Base-by-base conservation (phyloP, 2,329 filamentous ascomycete genomes). In the Penicillium crustosum region DNA sequence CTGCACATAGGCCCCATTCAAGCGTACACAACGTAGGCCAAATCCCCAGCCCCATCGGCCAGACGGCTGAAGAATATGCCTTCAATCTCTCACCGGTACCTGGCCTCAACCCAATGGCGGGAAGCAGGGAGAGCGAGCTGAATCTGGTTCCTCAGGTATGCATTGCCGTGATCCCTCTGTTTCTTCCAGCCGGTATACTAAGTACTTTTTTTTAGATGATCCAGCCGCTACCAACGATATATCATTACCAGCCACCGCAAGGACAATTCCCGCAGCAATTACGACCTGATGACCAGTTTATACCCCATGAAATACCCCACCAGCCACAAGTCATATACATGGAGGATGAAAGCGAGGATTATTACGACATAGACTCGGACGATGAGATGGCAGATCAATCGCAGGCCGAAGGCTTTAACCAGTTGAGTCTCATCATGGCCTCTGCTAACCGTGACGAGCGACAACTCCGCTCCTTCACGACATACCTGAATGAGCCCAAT, bases 311-410 rank as follows among this genome's bases (percentile, higher is more conserved):
- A 41, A 60, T 61, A 59, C 68, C 50, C 0, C 50, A 45, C 17
- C 38, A 59, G 45, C 58, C 41, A 33, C 64, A 68, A 45, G 48
- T 67, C 13, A 59, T 70, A 6, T 78, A 79, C 57, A 79, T 81
- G 53, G 81, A 82, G 63, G 78, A 82, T 49, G 79, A 79, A 54
- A 83, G 85, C 39, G 85, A 89, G 55, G 85, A 88, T 60, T 81
- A 79, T n/a, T 86, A 82, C 23, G 83, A 87, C 77, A 79, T 77
- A 10, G 84, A 85, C 35, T 85, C 84, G 1, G 85, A 87, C 21
- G 84, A 88, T 35, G 84, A 87, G 33, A 75, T 77, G 55, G 75
- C 78, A 31, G 73, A 77, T 6, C 75, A 76, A 49, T 70, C 71
- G 1, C 64, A 70, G 13, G 61, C 63, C 8, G 70, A 75, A 52